Conservation (phyloP, 257 asterid genomes). For the Ballota nigra region DNA sequence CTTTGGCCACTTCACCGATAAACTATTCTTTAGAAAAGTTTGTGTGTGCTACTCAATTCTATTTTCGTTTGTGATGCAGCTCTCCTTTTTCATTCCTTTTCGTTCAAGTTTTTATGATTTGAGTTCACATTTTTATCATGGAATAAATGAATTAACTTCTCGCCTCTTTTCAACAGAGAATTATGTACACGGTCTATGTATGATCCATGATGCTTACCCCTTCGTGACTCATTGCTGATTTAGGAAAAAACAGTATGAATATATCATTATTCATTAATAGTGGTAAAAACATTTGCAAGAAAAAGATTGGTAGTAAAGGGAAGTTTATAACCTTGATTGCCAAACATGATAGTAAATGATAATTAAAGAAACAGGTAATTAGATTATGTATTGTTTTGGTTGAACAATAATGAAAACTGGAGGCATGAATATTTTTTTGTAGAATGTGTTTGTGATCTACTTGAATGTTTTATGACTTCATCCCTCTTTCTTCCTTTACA, state of each 20-base stretch:
- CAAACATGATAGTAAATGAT: not conserved
- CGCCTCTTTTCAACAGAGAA: conserved; percentile 59
- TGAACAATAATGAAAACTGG: too few relatives aligned
- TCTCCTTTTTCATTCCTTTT: conserved; percentile 41
- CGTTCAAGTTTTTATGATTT: not conserved
- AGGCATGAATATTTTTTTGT: too few relatives aligned
- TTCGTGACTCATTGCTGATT: conserved; percentile 60
- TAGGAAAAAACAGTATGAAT: conserved; percentile 21
- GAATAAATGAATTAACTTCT: too few relatives aligned
- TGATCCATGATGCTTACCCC: conserved; percentile 31
- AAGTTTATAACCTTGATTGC: not conserved
- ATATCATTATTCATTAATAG: conserved; percentile 5
- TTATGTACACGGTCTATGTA: conserved; percentile 62
- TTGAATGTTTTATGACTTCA: too few relatives aligned
- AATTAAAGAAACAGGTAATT: not conserved
- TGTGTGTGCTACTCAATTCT: not conserved
- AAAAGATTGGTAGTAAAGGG: not conserved
- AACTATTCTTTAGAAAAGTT: not conserved
- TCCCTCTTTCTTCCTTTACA: too few relatives aligned
- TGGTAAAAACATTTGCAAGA: conserved; percentile 6
- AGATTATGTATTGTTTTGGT: too few relatives aligned
- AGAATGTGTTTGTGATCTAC: too few relatives aligned
- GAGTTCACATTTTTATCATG: too few relatives aligned
- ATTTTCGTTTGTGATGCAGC: not conserved
- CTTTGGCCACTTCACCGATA: not conserved